phyloP scores from a whole-genome alignment of 345 rosid genomes.

The Erysimum cheiranthoides region DNA sequence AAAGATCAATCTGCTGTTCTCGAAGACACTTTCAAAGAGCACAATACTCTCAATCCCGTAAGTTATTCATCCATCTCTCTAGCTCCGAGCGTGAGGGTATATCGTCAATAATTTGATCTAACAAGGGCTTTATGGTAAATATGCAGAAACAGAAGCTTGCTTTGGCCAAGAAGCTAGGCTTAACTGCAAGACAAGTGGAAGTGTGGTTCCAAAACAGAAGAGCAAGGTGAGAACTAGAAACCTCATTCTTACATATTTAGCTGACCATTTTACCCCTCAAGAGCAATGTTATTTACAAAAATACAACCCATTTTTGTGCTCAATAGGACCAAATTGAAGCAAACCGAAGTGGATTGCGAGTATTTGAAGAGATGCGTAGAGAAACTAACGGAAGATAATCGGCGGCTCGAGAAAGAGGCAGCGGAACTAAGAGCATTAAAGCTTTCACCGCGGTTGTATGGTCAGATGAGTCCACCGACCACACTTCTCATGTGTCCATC shows the following conservation, averaged over 20 bases:
- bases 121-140: conserved; percentile 17
- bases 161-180: conserved; percentile 85
- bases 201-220: conserved; percentile 99
- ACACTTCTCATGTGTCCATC: conserved; percentile 98
- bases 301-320: neutral
- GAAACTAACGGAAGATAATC: conserved; percentile 89
- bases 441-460: conserved; percentile 90
- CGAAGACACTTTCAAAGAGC: conserved; percentile 94
- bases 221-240: conserved; percentile 65
- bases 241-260: neutral
- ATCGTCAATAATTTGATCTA: conserved; percentile 3
- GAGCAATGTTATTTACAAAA: conserved; percentile 19
- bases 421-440: conserved; percentile 91
- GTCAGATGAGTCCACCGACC: conserved; percentile 95
- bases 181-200: conserved; percentile 91
- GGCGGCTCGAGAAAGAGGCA: conserved; percentile 89
- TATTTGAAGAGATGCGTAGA: conserved; percentile 90
- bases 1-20: conserved; percentile 95
- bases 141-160: conserved; percentile 89
- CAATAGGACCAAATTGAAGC: conserved; percentile 93
- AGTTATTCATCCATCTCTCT: conserved; percentile 39
- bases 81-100: neutral
- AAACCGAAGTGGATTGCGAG: conserved; percentile 98
- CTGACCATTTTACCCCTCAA: conserved; percentile 5
- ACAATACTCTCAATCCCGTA: conserved; percentile 97